Evolutionary conservation across 2,329 filamentous ascomycete genomes (phyloP), one percentile per base, ranked within the genome.

Genomic region (Fusarium dimerum): DNA sequence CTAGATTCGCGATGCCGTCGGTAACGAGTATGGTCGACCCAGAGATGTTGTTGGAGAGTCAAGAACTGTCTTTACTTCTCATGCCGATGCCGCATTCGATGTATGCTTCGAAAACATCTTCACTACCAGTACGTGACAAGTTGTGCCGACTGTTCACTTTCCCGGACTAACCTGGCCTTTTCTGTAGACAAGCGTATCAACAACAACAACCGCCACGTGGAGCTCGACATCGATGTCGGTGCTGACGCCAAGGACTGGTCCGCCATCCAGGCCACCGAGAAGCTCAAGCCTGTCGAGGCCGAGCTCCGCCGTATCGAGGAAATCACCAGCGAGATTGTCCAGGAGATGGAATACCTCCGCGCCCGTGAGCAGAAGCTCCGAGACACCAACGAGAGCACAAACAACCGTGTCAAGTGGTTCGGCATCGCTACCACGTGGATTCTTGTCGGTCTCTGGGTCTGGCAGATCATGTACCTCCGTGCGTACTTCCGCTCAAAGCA

Each of bases 371-470:
- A 96, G 83, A 96, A 91, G 80, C 83, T 99, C 66, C 83, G 94
- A 72, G 93, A 99, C 77, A 99, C 94, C 64, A 99, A 99, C 75
- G 94, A 99, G 87, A 97, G 93, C 81, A 99, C 94, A 62, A 99
- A 99, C 77, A 94, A 89, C 76, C 85, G 94, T 54, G 94, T 99
- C 68, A 99, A 97, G 81, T 97, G 91, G 92, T 99, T 99, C 75
- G 93, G 93, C 45, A 86, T 97, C 71, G 85, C 87, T 61, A 97
- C 93, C 29, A 97, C 96, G 77, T 88, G 91, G 57, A 87, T 97
- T 80, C 78, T 99, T 64, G 80, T 97, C 62, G 90, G 84, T 34
- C 79, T 99, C 65, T 96, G 94, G 73, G 92, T 79, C 40, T 99
- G 94, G 94, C 94, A 99, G 85, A 90, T 99, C 69, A 86, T 99